phyloP scores from a whole-genome alignment of 179 eudicot genomes.

The Spergularia azorica region DNA sequence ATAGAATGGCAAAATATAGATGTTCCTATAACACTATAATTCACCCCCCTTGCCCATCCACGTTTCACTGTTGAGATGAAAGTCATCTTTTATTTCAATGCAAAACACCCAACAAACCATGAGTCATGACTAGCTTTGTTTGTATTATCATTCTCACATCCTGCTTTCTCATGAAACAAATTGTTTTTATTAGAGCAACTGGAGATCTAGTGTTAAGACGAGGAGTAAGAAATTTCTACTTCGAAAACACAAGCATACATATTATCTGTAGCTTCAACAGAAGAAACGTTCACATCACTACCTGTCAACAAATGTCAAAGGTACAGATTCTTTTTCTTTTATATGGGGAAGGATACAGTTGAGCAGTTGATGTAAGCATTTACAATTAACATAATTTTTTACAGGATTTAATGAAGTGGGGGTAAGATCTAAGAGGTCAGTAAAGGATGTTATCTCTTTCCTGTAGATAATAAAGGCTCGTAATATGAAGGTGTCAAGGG shows the following conservation, averaged over 20 bases:
- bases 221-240: neutral
- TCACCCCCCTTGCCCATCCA: neutral
- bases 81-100: slow-evolving; percentile 5
- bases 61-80: neutral
- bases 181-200: too few relatives aligned
- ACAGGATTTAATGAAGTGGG: neutral
- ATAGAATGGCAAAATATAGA: too few relatives aligned
- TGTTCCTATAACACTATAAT: neutral
- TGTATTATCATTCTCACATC: slow-evolving; percentile 5
- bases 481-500: neutral
- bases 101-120: neutral
- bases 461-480: neutral
- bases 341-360: too few relatives aligned
- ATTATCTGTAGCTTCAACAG: neutral
- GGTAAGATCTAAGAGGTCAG: neutral
- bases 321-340: neutral
- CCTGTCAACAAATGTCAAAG: neutral
- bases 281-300: neutral
- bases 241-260: neutral
- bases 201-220: neutral
- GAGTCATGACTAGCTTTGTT: neutral
- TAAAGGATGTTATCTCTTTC: neutral
- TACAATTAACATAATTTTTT: neutral
- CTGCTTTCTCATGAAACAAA: neutral
- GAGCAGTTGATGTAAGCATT: neutral